Conservation (phyloP, 2,329 filamentous ascomycete species). For the Stagonosporopsis chrysanthemi region DNA sequence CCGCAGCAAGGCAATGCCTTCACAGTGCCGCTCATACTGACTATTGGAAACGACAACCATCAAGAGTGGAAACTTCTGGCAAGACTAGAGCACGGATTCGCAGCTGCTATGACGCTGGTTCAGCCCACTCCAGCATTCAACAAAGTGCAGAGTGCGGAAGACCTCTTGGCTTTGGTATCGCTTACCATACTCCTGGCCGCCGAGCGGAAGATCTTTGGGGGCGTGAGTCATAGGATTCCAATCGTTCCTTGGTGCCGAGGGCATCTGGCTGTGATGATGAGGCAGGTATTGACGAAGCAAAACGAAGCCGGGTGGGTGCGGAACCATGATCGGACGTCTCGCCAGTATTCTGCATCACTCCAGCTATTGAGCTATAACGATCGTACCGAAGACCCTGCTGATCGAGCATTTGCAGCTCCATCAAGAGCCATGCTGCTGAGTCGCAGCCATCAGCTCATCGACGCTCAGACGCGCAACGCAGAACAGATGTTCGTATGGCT, state of each 20-base stretch:
- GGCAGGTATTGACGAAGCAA: background rate
- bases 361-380: background rate
- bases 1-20: background rate
- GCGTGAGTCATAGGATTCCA: background rate
- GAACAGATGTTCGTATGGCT: background rate
- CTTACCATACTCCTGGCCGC: background rate
- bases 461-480: too few species aligned
- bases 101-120: background rate
- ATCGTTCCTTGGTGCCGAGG: background rate
- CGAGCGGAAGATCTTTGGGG: background rate
- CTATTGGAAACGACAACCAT: background rate
- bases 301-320: background rate
- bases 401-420: background rate
- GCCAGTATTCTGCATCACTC: background rate
- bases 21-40: background rate
- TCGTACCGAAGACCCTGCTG: background rate
- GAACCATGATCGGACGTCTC: background rate
- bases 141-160: background rate
- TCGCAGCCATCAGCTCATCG: background rate
- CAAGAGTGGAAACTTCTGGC: background rate
- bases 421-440: background rate
- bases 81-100: background rate
- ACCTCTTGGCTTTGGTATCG: background rate
- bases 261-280: background rate
- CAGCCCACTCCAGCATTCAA: background rate